Conservation (phyloP, 2,329 filamentous ascomycete species). For the Sporothrix globosa region DNA sequence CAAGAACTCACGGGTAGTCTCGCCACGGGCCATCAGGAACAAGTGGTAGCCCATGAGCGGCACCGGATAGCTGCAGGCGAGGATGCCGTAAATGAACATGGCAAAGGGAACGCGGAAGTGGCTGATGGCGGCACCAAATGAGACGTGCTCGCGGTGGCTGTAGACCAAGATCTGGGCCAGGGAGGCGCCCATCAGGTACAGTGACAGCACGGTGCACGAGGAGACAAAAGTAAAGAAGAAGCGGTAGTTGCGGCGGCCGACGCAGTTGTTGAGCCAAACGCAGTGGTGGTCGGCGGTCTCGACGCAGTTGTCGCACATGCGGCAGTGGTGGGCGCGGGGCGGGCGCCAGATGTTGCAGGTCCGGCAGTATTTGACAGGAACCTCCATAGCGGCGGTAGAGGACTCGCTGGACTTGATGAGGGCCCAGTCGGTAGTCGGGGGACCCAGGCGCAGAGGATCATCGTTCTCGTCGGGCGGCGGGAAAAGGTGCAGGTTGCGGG, state of each 20-base stretch:
- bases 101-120: constrained; percentile 81
- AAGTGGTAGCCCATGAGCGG: constrained; percentile 87
- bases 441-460: constrained; percentile 79
- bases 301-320: constrained; percentile 94
- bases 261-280: constrained; percentile 98
- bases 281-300: constrained; percentile 98
- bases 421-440: constrained; percentile 90
- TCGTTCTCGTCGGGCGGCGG: constrained; percentile 74
- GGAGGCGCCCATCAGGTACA: constrained; percentile 76
- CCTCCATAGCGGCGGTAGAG: constrained; percentile 87
- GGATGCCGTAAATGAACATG: constrained; percentile 79
- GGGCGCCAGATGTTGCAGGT: constrained; percentile 98
- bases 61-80: constrained; percentile 78
- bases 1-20: constrained; percentile 94
- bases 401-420: constrained; percentile 80
- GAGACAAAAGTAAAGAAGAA: constrained; percentile 95
- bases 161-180: constrained; percentile 82
- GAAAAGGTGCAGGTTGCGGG: constrained; percentile 87
- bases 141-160: constrained; percentile 62
- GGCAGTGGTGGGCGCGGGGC: constrained; percentile 92
- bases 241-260: constrained; percentile 94
- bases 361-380: constrained; percentile 97
- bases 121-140: constrained; percentile 69
- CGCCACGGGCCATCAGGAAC: constrained; percentile 85
- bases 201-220: constrained; percentile 72